Evolutionary conservation across 1,139 yeast genomes (phyloP), one percentile per base, ranked within the genome.

Genomic region (Yamadazyma buinensis): DNA sequence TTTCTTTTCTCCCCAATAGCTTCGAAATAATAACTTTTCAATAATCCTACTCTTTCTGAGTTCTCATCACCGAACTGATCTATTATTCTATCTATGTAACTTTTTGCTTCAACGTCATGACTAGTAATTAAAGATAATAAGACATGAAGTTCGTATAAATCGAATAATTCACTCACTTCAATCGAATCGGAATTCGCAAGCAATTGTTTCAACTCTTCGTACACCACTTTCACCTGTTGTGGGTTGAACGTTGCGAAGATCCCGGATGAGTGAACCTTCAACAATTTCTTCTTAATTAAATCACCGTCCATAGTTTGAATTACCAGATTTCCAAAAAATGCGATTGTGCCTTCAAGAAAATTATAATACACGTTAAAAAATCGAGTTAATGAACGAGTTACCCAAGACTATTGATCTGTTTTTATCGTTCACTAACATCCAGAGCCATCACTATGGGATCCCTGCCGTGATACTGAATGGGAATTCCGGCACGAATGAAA

Each of bases 91-190:
- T 81, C 83, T 39, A 86, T 68, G 38, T 77, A 66, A 11, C 72
- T 59, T 47, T 80, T 77, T 12, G 96, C 95, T 45, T 79, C 87
- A 1, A 67, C 60, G 49, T 87, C 95, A 41, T 78, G 72, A 32
- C 76, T 67, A n/a, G 85, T 61, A 41, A 81, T 64, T 27, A 87
- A 57, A 3, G 80, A 64, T 30, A 88, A 64, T 51, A 78, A 79
- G 54, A 86, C 85, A 37, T 84, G 80, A 50, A 86, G 72, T 53
- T 85, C 95, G 42, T 79, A 66, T 24, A 88, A 58, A 12, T 73
- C 67, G 53, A 72, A 80, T 40, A 75, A 65, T 34, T 82, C 86
- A 11, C 64, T 54, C 22, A 77, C 66, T 9, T 61, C 63, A 31
- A 68, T 57, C 27, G 43, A 49, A 38, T 54, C 63, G 15, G 61